Evolutionary conservation across 208 protist species (phyloP), one percentile per base, ranked within the genome.

Genomic region (Acanthamoeba castellanii): DNA sequence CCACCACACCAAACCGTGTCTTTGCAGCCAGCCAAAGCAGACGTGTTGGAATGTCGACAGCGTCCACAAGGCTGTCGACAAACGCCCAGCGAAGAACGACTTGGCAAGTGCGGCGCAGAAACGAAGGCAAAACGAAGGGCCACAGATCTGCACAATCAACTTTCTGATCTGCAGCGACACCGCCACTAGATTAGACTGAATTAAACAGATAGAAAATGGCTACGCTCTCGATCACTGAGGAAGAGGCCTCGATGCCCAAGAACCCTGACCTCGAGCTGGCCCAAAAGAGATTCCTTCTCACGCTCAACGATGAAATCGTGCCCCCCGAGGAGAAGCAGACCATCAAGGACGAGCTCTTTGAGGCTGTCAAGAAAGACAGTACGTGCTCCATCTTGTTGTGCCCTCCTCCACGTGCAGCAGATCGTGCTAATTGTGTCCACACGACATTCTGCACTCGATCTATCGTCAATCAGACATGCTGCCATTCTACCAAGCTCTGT

Each of bases 191-290:
- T n/a, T 66, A n/a, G 25, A 66, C n/a, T 66, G 59, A 66, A 66
- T 55, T 55, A 20, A 55, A 55, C 50, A 61, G 59, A 66, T n/a
- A 66, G 25, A 66, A 30, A 18, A 66, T 66, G 59, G 42, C 42
- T 13, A 81, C 37, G 37, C 72, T 81, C 42, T 81, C 72, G 37
- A 81, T 52, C 72, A 50, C 72, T 27, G 42, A 52, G 72, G 72
- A 81, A n/a, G 72, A 81, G 42, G 72, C 30, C 18, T 52, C 37
- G 22, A 81, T 81, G 72, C 37, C 30, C 37, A 81, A 81, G 42
- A 81, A 52, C 18, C 72, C 72, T 45, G 72, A 81, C 72, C 72
- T 81, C 16, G 72, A 81, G 37, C 72, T 81, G 72, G 72, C 72
- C 1, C 72, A 81, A 9, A 37, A 81, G 72, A 81, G 30, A 42